phyloP scores from a whole-genome alignment of 208 protist genomes.

The Herpetomonas samuelpessoai region DNA sequence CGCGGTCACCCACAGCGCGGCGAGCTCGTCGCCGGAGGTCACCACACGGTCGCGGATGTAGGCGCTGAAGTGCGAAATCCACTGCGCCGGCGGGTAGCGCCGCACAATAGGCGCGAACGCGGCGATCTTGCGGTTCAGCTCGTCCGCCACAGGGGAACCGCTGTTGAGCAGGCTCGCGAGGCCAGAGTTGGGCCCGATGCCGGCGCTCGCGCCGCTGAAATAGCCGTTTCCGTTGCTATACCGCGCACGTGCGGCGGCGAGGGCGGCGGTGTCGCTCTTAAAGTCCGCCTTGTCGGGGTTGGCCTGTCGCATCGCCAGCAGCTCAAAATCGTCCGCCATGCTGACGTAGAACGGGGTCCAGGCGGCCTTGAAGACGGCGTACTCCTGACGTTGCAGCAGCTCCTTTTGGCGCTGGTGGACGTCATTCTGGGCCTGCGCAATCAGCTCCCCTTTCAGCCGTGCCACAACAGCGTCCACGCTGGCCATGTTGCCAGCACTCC shows the following conservation, averaged over 20 bases:
- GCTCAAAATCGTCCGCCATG: slow-evolving; percentile 66
- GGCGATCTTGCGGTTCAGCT: slow-evolving; percentile 35
- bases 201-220: slow-evolving; percentile 6
- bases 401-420: slow-evolving; percentile 62
- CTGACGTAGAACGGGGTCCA: slow-evolving; percentile 63
- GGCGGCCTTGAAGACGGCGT: slow-evolving; percentile 48
- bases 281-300: slow-evolving; percentile 6
- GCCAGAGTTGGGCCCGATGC: slow-evolving; percentile 4
- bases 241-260: slow-evolving; percentile 1
- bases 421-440: slow-evolving; percentile 53
- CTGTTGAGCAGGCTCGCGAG: slow-evolving; percentile 30
- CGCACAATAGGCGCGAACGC: slow-evolving; percentile 68
- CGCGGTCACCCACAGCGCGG: slow-evolving; percentile 55
- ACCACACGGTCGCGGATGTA: slow-evolving; percentile 45
- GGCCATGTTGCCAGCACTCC: slow-evolving; percentile 18
- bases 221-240: slow-evolving; percentile 2
- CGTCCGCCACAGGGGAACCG: slow-evolving; percentile 34
- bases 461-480: slow-evolving; percentile 62
- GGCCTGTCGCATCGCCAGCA: slow-evolving; percentile 24
- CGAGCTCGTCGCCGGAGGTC: slow-evolving; percentile 34
- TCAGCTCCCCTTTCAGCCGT: slow-evolving; percentile 41
- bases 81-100: slow-evolving; percentile 46
- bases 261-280: slow-evolving; percentile 2
- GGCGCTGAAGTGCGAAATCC: slow-evolving; percentile 43
- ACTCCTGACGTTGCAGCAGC: slow-evolving; percentile 45